A percentile compares a stretch with the other conserved stretches of the same genome.
phyloP scores from a whole-genome alignment of 768 basidiomycete genomes.

The Scleroderma citrinum region DNA sequence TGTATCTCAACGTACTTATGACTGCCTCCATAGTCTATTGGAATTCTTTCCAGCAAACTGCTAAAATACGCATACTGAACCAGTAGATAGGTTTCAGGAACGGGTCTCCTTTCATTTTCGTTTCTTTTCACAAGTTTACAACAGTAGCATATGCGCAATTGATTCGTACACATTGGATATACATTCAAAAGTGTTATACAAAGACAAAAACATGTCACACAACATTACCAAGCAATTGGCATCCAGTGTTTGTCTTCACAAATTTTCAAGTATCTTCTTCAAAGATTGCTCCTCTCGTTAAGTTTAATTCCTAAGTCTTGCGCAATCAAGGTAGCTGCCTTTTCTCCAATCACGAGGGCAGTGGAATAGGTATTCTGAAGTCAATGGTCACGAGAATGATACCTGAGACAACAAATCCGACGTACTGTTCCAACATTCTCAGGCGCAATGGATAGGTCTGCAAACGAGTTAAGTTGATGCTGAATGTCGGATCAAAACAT shows the following conservation, averaged over 20 bases:
- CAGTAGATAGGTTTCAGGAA: neutral
- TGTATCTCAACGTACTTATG: conserved; percentile 3
- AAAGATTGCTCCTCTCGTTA: neutral
- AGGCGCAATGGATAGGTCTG: conserved; percentile 32
- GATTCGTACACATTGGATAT: neutral
- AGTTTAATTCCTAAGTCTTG: conserved; percentile 37
- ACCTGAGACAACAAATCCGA: neutral
- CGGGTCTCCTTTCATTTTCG: neutral
- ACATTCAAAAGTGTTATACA: neutral
- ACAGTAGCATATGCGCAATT: neutral
- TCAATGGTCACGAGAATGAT: neutral
- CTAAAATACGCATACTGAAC: neutral
- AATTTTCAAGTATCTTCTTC: neutral
- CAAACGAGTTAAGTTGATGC: neutral
- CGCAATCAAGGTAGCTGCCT: conserved; percentile 51
- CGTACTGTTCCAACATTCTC: conserved; percentile 28
- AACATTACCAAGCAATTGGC: neutral
- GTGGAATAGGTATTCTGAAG: conserved; percentile 35
- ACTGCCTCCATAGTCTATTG: neutral
- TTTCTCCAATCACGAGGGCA: conserved; percentile 44
- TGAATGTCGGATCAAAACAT: neutral
- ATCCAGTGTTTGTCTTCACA: neutral
- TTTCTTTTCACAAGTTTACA: neutral
- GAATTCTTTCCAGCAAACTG: neutral
- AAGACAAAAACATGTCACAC: too few relatives aligned